These are phyloP conservation scores for Magnaporthiopsis poae DNA, from an alignment of 2,329 filamentous ascomycete genomes.

Conservation along the genomic window DNA sequence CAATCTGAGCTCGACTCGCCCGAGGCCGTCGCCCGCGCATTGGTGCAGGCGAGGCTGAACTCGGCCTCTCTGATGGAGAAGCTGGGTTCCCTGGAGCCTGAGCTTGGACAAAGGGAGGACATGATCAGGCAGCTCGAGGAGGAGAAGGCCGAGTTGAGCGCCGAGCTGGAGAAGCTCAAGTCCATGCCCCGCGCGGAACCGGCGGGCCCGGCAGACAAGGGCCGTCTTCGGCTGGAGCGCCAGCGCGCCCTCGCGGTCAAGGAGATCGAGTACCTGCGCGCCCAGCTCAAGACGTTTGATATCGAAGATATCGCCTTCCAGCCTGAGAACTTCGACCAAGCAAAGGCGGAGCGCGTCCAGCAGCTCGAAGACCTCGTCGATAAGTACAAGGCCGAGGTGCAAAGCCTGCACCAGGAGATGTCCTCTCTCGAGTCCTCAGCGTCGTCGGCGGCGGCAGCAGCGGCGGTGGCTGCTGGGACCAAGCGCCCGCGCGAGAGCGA, in stretches of 20 bases:
- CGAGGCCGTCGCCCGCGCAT: constrained; percentile 73
- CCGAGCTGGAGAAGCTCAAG: constrained; percentile 63
- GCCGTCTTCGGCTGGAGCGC: constrained; percentile 66
- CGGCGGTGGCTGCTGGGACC: constrained; percentile 32
- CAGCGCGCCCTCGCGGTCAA: constrained; percentile 79
- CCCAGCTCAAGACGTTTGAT: constrained; percentile 81
- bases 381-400: constrained; percentile 72
- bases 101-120: constrained; percentile 66
- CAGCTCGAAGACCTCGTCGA: constrained; percentile 81
- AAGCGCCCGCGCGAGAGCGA: constrained; percentile 59
- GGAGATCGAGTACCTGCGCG: constrained; percentile 87
- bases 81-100: constrained; percentile 68
- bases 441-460: constrained; percentile 21
- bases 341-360: constrained; percentile 62
- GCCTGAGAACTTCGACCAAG: constrained; percentile 65
- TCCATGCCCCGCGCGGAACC: constrained; percentile 26
- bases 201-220: constrained; percentile 45
- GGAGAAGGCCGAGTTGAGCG: constrained; percentile 54
- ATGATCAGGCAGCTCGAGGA: constrained; percentile 62
- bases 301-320: constrained; percentile 81
- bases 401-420: constrained; percentile 65
- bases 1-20: constrained; percentile 73
- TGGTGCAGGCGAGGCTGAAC: constrained; percentile 73
- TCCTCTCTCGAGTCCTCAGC: constrained; percentile 46
- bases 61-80: constrained; percentile 71